Evolutionary conservation across 805 yeast species (phyloP), one percentile per base, ranked within the genome.

Genomic region (Clavispora phyllophila): DNA sequence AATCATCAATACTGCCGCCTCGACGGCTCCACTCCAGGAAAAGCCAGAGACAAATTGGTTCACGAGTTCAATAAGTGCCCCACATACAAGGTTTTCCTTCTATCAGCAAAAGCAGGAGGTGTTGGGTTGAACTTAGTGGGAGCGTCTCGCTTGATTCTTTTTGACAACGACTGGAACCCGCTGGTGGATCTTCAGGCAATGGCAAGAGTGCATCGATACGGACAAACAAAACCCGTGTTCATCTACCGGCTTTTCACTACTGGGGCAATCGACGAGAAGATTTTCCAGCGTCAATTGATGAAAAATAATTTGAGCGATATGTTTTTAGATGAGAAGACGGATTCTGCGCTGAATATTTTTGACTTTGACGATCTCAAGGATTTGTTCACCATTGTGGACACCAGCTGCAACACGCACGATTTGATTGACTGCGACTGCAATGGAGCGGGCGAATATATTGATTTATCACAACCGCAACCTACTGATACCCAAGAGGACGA

Each of bases 81-180:
- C 2, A 51, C 53, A 8, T 60, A 59, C 26, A 61, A 69, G 4
- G 83, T 82, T 0, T 88, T 93, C 51, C 63, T 93, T 10, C 62
- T 93, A 10, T 87, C 96, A 3, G 84, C 96, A 0, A 87, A 89
- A 60, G 82, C 96, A 4, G 99, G 99, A 3, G 99, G 99, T 0
- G 82, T 85, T 46, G 99, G 99, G 0, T 68, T 93, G 33, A 93
- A 93, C 56, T 67, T 93, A 26, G 76, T 87, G 26, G 99, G 98
- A 0, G 99, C 95, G 0, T 87, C 95, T 0, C 66, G 98, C 22
- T 65, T 93, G 32, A 73, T 93, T 5, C 65, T 93, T 18, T 84
- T 87, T 56, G 99, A 93, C 58, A 87, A 93, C 49, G 98, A 93
- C 57, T 93, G 99, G 99, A 93, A 93, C 50, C 99, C 99, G 0